phyloP scores from a whole-genome alignment of 192 early-diverging fungal species.

The Mortierella antarctica region DNA sequence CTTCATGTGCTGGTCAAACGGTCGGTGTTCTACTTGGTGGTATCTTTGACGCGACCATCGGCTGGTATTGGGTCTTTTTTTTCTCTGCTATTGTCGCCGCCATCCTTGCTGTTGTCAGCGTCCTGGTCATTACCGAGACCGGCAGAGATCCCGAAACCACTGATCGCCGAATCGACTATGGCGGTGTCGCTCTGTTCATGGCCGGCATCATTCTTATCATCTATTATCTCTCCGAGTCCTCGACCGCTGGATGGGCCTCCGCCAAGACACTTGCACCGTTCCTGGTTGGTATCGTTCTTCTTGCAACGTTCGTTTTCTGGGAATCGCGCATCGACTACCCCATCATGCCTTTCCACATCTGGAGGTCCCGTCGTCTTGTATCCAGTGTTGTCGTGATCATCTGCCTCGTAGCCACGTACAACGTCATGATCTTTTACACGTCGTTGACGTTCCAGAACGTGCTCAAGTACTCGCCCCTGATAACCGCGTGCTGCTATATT shows the following conservation, averaged over 20 bases:
- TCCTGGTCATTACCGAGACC: slow-evolving; percentile 5
- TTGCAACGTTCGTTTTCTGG: slow-evolving; percentile 35
- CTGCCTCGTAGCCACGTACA: slow-evolving; percentile 27
- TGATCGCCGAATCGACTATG: slow-evolving; percentile 11
- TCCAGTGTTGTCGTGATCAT: slow-evolving; percentile 23
- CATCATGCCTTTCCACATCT: slow-evolving; percentile 43
- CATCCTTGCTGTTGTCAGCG: too few relatives aligned
- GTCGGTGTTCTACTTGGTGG: too few relatives aligned
- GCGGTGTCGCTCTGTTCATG: slow-evolving; percentile 1
- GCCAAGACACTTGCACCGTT: slow-evolving; percentile 10
- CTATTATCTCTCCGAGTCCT: slow-evolving; percentile 20
- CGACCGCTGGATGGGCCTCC: not conserved
- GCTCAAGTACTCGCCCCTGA: slow-evolving; percentile 30
- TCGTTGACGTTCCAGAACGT: slow-evolving; percentile 56
- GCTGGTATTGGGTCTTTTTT: too few relatives aligned
- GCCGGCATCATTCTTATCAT: slow-evolving; percentile 20
- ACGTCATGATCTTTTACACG: slow-evolving; percentile 43
- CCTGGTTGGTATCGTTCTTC: slow-evolving; percentile 24
- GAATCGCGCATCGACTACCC: slow-evolving; percentile 30
- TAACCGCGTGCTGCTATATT: slow-evolving; percentile 53
- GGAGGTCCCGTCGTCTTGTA: slow-evolving; percentile 48
- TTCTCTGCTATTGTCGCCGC: too few relatives aligned
- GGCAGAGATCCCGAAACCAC: not conserved
- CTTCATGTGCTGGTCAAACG: too few relatives aligned
- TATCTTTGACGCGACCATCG: too few relatives aligned